Base-by-base conservation (phyloP, 176 grass and related monocot species). In the Aegilops bicornis region DNA sequence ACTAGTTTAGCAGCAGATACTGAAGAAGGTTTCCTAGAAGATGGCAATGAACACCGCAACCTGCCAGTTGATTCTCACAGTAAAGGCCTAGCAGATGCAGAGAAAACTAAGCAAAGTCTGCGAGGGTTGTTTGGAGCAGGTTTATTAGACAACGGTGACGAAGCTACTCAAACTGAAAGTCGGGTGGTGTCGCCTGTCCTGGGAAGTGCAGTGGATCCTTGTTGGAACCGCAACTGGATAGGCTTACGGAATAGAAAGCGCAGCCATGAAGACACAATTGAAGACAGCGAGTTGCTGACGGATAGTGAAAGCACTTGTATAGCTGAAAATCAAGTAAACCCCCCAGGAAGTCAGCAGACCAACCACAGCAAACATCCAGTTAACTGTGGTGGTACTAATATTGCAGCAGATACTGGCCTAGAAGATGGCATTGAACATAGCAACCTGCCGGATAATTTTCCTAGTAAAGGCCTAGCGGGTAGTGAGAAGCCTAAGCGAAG, bases 81-180 rank as follows among this genome's bases (percentile, higher is more conserved):
- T 56, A 31, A 32, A 24, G 64, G 23, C 31, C 39, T 12, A 20
- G 6, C 52, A 56, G 17, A 56, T 56, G 52, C 52, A 20, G 52
- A 19, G 3, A 96, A 89, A 85, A 87, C 72, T 59, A 94, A 90
- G 71, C 83, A 78, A 47, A 92, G 79, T 65, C 81, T 92, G 29
- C 39, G 81, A 40, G 35, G 73, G 22, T 30, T 87, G 77, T 88
- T 88, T 20, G 82, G 83, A 22, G 67, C 20, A 5, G 70, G 63
- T 36, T 84, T 89, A 86, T 77, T 89, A 24, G 66, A 64, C 48
- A 35, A 5, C 25, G 23, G 2, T 68, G 64, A 75, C 0, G 68
- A 88, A 33, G 45, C 14, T 22, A 35, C 50, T 69, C 56, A 65
- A 79, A 39, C 16, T 58, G 52, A 58, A 58, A 58, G 17, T 58